Conservation (phyloP, 139 green algal genomes). For the Chlorella sp. region DNA sequence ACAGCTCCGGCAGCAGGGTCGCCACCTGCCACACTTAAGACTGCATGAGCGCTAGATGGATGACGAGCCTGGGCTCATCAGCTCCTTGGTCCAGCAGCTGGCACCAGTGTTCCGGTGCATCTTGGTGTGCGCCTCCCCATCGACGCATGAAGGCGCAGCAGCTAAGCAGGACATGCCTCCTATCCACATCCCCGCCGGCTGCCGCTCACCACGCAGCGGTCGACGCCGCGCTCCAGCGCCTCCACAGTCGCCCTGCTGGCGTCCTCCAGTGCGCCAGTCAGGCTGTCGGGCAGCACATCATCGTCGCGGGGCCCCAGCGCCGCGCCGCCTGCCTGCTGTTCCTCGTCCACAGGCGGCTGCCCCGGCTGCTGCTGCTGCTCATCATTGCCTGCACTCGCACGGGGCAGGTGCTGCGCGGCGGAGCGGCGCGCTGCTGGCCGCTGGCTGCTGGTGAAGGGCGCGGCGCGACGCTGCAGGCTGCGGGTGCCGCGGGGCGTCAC, state of each 20-base stretch:
- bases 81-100: too few relatives aligned
- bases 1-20: not conserved
- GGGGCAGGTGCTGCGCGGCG: not conserved
- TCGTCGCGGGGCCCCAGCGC: slow-evolving; percentile 33
- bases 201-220: slow-evolving; percentile 61
- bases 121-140: too few relatives aligned
- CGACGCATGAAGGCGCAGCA: too few relatives aligned
- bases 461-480: not conserved
- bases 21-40: too few relatives aligned
- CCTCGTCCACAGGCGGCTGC: not conserved
- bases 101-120: too few relatives aligned
- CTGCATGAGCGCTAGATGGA: too few relatives aligned
- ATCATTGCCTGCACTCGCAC: not conserved
- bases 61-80: too few relatives aligned
- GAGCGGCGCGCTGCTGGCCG: not conserved
- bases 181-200: not conserved
- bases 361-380: not conserved
- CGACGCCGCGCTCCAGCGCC: slow-evolving; percentile 68
- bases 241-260: slow-evolving; percentile 65
- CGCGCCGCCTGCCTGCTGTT: not conserved
- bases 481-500: too few relatives aligned
- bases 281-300: slow-evolving; percentile 79
- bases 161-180: too few relatives aligned
- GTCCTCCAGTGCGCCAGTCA: slow-evolving; percentile 72
- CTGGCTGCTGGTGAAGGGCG: not conserved